Percentiles rank a stretch among this genome's conserved stretches.
These are phyloP conservation scores for Lolium perenne DNA, from an alignment of 176 grass and related monocot species.

Conservation along the genomic window DNA sequence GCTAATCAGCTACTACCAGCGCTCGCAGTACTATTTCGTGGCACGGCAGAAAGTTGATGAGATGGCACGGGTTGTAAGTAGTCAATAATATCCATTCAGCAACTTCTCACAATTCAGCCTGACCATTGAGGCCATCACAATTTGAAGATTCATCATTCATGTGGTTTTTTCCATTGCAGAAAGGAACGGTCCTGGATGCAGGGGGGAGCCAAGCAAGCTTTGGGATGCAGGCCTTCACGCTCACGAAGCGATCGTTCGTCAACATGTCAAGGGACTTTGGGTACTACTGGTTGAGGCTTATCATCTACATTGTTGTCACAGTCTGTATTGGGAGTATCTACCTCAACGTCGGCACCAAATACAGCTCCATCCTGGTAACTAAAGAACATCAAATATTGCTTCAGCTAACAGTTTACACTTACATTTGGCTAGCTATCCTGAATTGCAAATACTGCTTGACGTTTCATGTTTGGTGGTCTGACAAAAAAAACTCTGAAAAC, in stretches of 20 bases:
- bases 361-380: constrained; percentile 90
- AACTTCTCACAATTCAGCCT: constrained; percentile 20
- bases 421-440: constrained; percentile 6
- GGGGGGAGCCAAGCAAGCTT: constrained; percentile 97
- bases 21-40: constrained; percentile 66
- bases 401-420: constrained; percentile 18
- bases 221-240: constrained; percentile 69
- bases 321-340: constrained; percentile 99
- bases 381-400: constrained; percentile 8
- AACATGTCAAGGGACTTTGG: constrained; percentile 98
- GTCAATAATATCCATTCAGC: constrained; percentile 20
- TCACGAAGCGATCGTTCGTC: constrained; percentile 82
- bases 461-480: constrained; percentile 1
- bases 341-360: constrained; percentile 87
- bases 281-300: constrained; percentile 97
- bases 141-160: neutral
- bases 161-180: constrained; percentile 54
- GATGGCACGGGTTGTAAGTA: constrained; percentile 79
- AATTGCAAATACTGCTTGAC: neutral
- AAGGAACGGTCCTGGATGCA: constrained; percentile 87
- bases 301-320: constrained; percentile 93
- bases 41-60: constrained; percentile 79
- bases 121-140: neutral
- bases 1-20: constrained; percentile 68
- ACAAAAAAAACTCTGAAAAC: constrained; percentile 25